Conservation (phyloP, 345 rosid species). For the Gossypium stocksii region DNA sequence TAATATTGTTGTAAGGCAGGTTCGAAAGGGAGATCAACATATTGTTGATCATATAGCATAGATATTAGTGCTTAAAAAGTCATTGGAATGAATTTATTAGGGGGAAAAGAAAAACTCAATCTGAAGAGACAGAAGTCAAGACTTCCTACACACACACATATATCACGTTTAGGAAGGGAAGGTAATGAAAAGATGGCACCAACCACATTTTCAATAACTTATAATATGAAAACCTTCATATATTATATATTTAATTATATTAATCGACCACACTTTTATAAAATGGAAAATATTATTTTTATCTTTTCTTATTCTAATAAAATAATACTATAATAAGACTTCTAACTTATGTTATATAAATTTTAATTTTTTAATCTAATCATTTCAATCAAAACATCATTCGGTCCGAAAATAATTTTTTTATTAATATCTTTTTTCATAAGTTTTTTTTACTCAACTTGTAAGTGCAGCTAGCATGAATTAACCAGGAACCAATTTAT, state of each 20-base stretch:
- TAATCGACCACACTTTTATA: no score
- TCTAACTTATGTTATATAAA: no score
- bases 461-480: no score
- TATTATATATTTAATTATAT: neutral
- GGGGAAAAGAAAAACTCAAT: neutral
- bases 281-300: no score
- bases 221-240: neutral
- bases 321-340: no score
- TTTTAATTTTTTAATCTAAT: no score
- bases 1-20: neutral
- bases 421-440: no score
- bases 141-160: neutral
- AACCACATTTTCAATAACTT: slow-evolving; percentile 6
- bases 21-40: neutral
- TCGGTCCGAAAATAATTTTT: no score
- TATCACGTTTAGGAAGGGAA: neutral
- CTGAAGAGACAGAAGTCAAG: slow-evolving; percentile 1
- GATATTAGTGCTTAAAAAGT: neutral
- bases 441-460: no score
- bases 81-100: slow-evolving; percentile 3
- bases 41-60: neutral
- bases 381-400: no score
- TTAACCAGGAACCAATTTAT: no score
- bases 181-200: neutral
- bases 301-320: no score